Percentiles rank a stretch among this genome's conserved stretches.
Conservation (phyloP, 106 monocot genomes). For the Vanilla planifolia region DNA sequence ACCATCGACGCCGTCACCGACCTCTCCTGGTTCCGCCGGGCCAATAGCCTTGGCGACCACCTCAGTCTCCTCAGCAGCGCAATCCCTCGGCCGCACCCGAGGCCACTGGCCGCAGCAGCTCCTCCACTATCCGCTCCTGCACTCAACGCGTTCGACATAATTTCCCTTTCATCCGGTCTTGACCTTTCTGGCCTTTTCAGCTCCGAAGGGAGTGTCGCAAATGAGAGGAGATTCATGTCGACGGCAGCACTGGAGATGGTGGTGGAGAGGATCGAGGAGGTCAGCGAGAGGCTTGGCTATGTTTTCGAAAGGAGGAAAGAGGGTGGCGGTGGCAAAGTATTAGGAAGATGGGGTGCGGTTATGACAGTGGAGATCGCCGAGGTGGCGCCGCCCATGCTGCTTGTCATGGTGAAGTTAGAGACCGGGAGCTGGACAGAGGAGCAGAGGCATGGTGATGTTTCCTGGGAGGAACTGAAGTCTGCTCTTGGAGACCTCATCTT, state of each 20-base stretch:
- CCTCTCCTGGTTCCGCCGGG: slow-evolving; percentile 39
- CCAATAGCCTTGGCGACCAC: background rate
- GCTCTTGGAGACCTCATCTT: too few species aligned
- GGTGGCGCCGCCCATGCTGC: slow-evolving; percentile 35
- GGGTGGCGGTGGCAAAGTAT: slow-evolving; percentile 30
- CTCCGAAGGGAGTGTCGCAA: slow-evolving; percentile 15
- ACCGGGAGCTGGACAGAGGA: too few species aligned
- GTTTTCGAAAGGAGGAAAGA: slow-evolving; percentile 22
- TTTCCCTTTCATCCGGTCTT: slow-evolving; percentile 56
- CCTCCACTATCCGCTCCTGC: slow-evolving; percentile 22
- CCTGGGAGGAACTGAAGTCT: too few species aligned
- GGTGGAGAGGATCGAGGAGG: slow-evolving; percentile 34
- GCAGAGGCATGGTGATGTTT: too few species aligned
- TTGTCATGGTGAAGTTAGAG: slow-evolving; percentile 47
- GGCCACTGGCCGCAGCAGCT: background rate
- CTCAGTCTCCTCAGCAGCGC: background rate
- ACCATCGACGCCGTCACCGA: slow-evolving; percentile 37
- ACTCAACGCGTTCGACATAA: slow-evolving; percentile 64
- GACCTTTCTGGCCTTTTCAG: slow-evolving; percentile 53
- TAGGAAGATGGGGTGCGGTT: slow-evolving; percentile 17
- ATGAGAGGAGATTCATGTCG: slow-evolving; percentile 39
- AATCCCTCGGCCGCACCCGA: background rate
- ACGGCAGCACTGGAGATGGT: slow-evolving; percentile 37
- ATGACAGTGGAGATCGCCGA: slow-evolving; percentile 38
- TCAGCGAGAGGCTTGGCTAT: slow-evolving; percentile 23